Base-by-base conservation (phyloP, 2,329 filamentous ascomycete genomes). In the Lecanicillium sp. region DNA sequence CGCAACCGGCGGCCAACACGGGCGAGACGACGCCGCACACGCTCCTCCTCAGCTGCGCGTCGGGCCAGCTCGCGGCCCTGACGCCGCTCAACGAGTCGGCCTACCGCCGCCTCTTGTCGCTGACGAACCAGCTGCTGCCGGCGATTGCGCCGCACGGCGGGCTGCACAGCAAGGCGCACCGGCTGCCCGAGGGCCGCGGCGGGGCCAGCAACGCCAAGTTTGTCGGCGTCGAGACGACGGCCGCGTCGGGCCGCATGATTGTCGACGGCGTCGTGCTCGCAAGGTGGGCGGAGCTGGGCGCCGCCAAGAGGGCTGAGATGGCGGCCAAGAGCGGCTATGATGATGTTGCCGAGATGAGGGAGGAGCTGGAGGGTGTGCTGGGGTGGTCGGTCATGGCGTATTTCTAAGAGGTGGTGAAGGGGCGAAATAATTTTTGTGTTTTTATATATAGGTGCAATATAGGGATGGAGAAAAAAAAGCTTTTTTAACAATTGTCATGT, bases 31-130 rank as follows among this genome's bases (percentile, higher is more conserved):
- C 35, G 10, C 54, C 56, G 5, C 68, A 72, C 43, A 54, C 64
- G 31, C 67, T 90, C 41, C 76, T 95, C 41, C 65, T 88, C 32
- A 77, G 82, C n/a, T 81, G 82, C 0, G 69, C 79, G 7, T 85
- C 86, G 0, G 92, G 92, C 36, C 76, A 82, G 15, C 62, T 97
- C 11, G 79, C 84, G 0, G 69, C 89, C 8, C 71, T 98, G 9
- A 84, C 84, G 0, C 79, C 90, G 0, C 68, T 97, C 2, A 69
- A 80, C 1, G 90, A 97, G 59, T 70, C 81, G 5, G 72, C 81
- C 10, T 97, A 97, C 62, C 82, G 92, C 2, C 82, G 89, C 0
- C 73, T 98, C 4, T 81, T 81, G 4, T 87, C 86, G 2, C 69
- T 98, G 4, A 77, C 89, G 33, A 84, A 81, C 4, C 88, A 94